A percentile compares a stretch with the other conserved stretches of the same genome.
Conservation (phyloP, 148 eudicot genomes). For the Rhododendron henanense region DNA sequence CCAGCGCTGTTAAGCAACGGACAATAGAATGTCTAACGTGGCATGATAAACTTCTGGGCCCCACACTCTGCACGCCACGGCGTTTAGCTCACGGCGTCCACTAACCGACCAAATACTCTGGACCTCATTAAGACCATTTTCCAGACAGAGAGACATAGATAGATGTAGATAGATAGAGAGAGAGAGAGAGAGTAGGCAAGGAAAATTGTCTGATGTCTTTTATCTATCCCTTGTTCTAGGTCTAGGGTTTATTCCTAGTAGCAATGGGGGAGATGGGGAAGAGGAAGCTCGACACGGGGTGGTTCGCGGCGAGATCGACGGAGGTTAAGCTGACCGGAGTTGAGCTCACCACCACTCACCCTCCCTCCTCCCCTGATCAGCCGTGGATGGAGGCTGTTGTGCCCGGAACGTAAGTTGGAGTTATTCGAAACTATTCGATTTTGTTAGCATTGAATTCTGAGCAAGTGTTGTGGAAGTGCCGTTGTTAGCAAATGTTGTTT, state of each 20-base stretch:
- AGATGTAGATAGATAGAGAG: too few relatives aligned
- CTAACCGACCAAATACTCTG: too few relatives aligned
- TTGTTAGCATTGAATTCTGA: neutral
- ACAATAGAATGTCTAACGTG: too few relatives aligned
- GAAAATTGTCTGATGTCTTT: neutral
- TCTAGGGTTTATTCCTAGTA: neutral
- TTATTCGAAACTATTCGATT: neutral
- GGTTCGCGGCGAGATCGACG: conserved; percentile 96
- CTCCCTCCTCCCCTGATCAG: conserved; percentile 37
- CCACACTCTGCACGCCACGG: too few relatives aligned
- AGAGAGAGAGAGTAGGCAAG: neutral
- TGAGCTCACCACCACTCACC: conserved; percentile 79
- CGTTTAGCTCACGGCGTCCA: too few relatives aligned
- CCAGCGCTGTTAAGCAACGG: too few relatives aligned
- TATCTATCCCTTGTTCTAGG: neutral
- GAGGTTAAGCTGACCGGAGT: conserved; percentile 67
- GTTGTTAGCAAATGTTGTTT: neutral
- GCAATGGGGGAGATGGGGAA: conserved; percentile 64
- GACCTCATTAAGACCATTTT: too few relatives aligned
- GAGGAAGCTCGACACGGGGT: conserved; percentile 53
- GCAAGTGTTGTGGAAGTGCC: neutral
- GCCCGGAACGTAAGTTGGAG: conserved; percentile 75
- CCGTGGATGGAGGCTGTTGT: conserved; percentile 88
- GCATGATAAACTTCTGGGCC: too few relatives aligned
- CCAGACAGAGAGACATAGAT: too few relatives aligned